These are phyloP conservation scores for Saccharomyces cerevisiae DNA, from an alignment of 805 yeast genomes.

Conservation along the genomic window DNA sequence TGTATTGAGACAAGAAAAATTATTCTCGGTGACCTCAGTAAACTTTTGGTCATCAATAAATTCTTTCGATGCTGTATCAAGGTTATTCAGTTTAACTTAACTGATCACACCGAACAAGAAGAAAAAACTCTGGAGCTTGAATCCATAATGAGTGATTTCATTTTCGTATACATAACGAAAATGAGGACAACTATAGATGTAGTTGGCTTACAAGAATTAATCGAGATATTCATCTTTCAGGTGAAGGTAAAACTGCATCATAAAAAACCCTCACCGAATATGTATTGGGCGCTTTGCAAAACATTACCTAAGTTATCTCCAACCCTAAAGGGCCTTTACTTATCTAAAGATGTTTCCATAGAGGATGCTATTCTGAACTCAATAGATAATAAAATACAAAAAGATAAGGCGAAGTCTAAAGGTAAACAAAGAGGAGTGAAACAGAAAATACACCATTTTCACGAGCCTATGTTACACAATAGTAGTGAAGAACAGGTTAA, in stretches of 20 bases:
- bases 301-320: not conserved
- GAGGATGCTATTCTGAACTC: not conserved
- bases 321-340: not conserved
- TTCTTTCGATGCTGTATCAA: conserved; percentile 10
- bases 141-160: conserved; percentile 1
- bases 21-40: not conserved
- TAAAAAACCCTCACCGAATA: not conserved
- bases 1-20: not conserved
- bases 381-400: not conserved
- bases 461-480: not conserved
- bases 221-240: not conserved
- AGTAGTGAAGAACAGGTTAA: not conserved
- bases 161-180: not conserved
- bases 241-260: not conserved
- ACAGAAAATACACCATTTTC: not conserved
- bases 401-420: not conserved
- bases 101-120: not conserved
- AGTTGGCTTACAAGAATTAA: not conserved
- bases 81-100: conserved; percentile 1
- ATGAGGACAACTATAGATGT: not conserved
- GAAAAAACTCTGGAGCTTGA: conserved; percentile 3
- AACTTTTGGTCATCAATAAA: conserved; percentile 4
- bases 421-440: not conserved
- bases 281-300: not conserved
- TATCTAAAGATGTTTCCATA: not conserved